Evolutionary conservation across 495 filamentous ascomycete species (phyloP), one percentile per base, ranked within the genome.

Genomic region (Daldinia bambusicola): DNA sequence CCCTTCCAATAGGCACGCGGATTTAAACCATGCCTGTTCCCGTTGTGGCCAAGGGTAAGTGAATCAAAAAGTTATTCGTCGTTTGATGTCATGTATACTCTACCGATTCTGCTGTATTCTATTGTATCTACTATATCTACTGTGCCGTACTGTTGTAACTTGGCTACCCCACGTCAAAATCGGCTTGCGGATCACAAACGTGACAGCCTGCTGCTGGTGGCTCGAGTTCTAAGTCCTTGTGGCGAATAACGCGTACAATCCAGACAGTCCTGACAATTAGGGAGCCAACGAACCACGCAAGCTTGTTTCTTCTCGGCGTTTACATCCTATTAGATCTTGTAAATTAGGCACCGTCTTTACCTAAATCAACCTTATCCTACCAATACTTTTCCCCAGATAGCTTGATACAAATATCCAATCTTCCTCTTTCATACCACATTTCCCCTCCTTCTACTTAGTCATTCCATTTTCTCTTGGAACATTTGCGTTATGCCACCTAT

Each of bases 1-100:
- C 36, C 26, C 43, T 72, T 65, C 40, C 56, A 13, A 50, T 61
- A 40, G 60, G 70, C 60, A 64, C 30, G 37, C 61, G 57, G 55
- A 37, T 52, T 45, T 16, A 45, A 50, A 79, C 72, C 37, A 84
- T 84, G 82, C 80, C 82, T 67, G 56, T 82, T 61, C 81, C 82
- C 57, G 67, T 84, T 66, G 75, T 78, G 59, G 82, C 81, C 67
- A 83, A 84, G 79, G 80, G 82, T 84, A 58, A 80, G 82, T 76
- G 59, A 52, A 66, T 48, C 52, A 70, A 67, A 14, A 37, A 37
- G 53, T 56, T 32, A 56, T 56, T 56, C 32, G 32, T 36, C 32
- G 16, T 56, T 56, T 36, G 53, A 34, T 16, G 30, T 34, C 26
- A 26, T 26, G n/a, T n/a, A n/a, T n/a, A n/a, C n/a, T n/a, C n/a